Conservation (phyloP, 768 basidiomycete genomes). For the Leccinum olivaceopallidum region DNA sequence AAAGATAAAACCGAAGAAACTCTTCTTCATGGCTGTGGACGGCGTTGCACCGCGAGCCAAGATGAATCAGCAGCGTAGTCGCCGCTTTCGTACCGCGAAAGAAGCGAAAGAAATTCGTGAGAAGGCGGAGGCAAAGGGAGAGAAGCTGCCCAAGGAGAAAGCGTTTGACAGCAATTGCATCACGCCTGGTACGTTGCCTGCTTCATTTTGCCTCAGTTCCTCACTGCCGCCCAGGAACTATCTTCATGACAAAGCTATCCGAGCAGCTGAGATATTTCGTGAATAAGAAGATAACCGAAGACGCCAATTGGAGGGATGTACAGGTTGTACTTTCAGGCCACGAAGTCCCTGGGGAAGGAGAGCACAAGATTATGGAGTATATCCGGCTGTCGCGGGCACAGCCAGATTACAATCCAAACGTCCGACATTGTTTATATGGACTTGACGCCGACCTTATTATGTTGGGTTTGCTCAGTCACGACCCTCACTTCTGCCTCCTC, state of each 20-base stretch:
- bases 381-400: constrained; percentile 94
- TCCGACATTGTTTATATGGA: constrained; percentile 97
- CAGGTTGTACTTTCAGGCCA: constrained; percentile 95
- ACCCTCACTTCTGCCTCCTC: constrained; percentile 97
- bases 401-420: constrained; percentile 93
- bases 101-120: constrained; percentile 86
- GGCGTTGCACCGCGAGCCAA: constrained; percentile 97
- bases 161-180: constrained; percentile 99
- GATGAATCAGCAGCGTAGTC: constrained; percentile 97
- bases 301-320: constrained; percentile 91
- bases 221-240: constrained; percentile 60
- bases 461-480: constrained; percentile 95
- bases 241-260: constrained; percentile 93
- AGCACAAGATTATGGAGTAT: constrained; percentile 99
- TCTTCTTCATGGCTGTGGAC: constrained; percentile 99
- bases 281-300: constrained; percentile 97
- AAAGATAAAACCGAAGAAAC: constrained; percentile 96
- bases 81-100: constrained; percentile 92
- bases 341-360: constrained; percentile 98
- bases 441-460: constrained; percentile 98
- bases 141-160: constrained; percentile 89
- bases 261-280: constrained; percentile 93
- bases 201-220: not conserved
- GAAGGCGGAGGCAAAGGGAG: constrained; percentile 86
- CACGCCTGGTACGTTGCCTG: constrained; percentile 76